phyloP scores from a whole-genome alignment of 345 rosid species.

The Laguncularia racemosa region DNA sequence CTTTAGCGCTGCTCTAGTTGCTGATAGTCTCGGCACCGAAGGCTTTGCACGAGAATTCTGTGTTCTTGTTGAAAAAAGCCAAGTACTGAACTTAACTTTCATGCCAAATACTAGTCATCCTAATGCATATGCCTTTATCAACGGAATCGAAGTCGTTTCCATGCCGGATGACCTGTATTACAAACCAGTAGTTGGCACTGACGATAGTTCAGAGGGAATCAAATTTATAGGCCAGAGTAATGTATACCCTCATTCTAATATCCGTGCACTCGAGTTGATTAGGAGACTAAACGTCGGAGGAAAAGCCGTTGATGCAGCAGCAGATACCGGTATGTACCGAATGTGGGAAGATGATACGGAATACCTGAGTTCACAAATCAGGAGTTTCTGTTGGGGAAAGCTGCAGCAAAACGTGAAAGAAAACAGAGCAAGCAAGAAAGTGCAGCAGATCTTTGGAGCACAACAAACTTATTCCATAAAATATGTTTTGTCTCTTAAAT shows the following conservation, averaged over 20 bases:
- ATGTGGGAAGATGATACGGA: conserved; percentile 22
- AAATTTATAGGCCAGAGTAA: background rate
- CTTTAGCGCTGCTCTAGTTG: conserved; percentile 16
- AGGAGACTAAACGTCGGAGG: conserved; percentile 35
- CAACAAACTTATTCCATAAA: too few relatives aligned
- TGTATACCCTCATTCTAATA: background rate
- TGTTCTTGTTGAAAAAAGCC: background rate
- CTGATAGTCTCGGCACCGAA: background rate
- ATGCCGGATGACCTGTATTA: conserved; percentile 27
- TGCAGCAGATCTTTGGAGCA: too few relatives aligned
- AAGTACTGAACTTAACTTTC: conserved; percentile 25
- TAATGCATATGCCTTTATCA: conserved; percentile 23
- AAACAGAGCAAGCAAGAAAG: too few relatives aligned
- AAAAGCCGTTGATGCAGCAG: background rate
- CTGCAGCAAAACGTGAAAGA: too few relatives aligned
- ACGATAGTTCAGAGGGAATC: background rate
- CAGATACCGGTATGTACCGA: conserved; percentile 26
- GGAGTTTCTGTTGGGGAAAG: too few relatives aligned
- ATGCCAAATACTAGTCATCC: conserved; percentile 9
- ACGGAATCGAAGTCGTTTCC: conserved; percentile 33
- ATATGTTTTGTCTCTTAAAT: too few relatives aligned
- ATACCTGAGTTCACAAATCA: conserved; percentile 1
- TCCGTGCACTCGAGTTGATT: conserved; percentile 21
- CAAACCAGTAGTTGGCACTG: fast-evolving
- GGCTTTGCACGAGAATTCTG: conserved; percentile 6